Base-by-base conservation (phyloP, 345 rosid species). In the Brassica incana region DNA sequence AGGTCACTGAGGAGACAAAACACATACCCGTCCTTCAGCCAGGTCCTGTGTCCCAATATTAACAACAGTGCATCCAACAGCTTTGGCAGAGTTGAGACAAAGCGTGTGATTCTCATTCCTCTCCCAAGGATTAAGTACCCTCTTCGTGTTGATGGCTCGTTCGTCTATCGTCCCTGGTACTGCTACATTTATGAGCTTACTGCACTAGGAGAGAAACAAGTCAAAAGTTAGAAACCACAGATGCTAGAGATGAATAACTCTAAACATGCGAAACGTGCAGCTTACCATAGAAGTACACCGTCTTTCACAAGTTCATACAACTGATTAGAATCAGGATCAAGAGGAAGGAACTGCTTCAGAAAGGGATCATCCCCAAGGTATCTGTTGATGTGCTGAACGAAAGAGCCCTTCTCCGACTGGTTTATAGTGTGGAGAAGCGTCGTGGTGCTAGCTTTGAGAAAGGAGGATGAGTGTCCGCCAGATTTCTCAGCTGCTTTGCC, bases 81-180 rank as follows among this genome's bases (percentile, higher is more conserved):
- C 97, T 86, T 88, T 94, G 6, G 97, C 97, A 73, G 92, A 92
- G 86, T 94, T 94, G 66, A 94, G 93, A 86, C 95, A 90, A 35
- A 94, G 95, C 1, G 97, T 92, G 81, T 94, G 98, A 79, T 94
- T 92, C 86, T 94, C 97, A 81, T 88, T 92, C 85, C 92, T 90
- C 86, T 95, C 97, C 97, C 97, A 95, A 0, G 87, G 91, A 70
- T 92, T 94, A 73, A 95, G 95, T 59, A 92, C 90, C 59, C 72
- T 79, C 84, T 95, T 95, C 8, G 89, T 87, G 78, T 95, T 95
- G 73, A 92, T 91, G 62, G 99, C 92, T 75, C 97, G 87, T 81
- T 92, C 97, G 83, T 95, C 97, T 69, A 95, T 92, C 20, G 97
- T 95, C 81, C 97, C 92, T 0, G 95, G 91, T 74, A 91, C 97